These are phyloP conservation scores for Acanthochlamys bracteata DNA, from an alignment of 106 monocot genomes.

Conservation along the genomic window DNA sequence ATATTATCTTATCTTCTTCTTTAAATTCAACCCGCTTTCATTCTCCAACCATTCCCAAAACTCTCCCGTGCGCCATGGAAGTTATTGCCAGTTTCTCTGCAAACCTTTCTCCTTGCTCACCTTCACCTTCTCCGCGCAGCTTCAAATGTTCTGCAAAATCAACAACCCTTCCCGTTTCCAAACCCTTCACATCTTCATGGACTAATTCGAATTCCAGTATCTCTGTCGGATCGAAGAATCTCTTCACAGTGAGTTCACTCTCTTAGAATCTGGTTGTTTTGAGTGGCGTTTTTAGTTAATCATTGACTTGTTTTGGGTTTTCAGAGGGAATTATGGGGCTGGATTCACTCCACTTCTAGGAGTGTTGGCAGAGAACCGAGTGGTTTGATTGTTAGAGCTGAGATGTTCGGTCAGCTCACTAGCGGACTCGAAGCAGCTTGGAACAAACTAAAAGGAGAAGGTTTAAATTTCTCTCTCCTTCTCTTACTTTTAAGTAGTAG, in stretches of 20 bases:
- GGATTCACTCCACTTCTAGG: constrained; percentile 25
- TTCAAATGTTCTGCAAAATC: constrained; percentile 1
- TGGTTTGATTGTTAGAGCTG: constrained; percentile 50
- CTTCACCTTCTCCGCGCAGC: constrained; percentile 5
- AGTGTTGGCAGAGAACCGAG: constrained; percentile 3
- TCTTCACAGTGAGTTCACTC: constrained; percentile 28
- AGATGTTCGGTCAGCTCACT: constrained; percentile 97
- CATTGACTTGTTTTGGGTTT: not conserved
- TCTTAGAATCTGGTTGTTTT: too few relatives aligned
- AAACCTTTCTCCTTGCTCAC: constrained; percentile 17
- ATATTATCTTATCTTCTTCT: too few relatives aligned
- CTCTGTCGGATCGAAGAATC: constrained; percentile 13
- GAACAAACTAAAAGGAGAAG: constrained; percentile 85
- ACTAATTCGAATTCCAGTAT: constrained; percentile 6
- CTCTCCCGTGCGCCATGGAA: constrained; percentile 31
- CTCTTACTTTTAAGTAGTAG: too few relatives aligned
- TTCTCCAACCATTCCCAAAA: not conserved
- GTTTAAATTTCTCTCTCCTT: constrained; percentile 18
- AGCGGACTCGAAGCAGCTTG: constrained; percentile 86
- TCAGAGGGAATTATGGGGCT: constrained; percentile 44
- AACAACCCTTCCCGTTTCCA: constrained; percentile 11
- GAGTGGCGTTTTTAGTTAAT: not conserved
- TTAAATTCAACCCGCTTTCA: too few relatives aligned
- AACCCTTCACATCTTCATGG: constrained; percentile 16
- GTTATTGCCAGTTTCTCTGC: constrained; percentile 26